A percentile compares a stretch with the other conserved stretches of the same genome.
Evolutionary conservation across 306 rosid species (phyloP).

Genomic region (Cucumis cinereus): DNA sequence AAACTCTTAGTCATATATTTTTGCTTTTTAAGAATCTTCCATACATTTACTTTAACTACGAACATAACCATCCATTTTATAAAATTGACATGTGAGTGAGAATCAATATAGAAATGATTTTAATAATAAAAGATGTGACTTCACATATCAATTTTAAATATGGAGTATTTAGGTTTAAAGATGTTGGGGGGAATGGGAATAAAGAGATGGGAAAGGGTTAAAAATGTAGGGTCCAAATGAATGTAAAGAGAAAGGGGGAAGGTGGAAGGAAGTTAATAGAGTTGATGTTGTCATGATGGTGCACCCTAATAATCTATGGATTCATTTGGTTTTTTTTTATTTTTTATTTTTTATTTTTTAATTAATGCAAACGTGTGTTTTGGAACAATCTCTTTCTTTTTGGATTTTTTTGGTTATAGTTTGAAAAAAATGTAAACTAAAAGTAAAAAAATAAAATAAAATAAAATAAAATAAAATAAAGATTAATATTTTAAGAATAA

Average conservation of each 20-base stretch:
- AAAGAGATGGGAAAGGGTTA: background rate
- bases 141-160: too few species aligned
- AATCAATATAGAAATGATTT: too few species aligned
- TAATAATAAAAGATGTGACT: too few species aligned
- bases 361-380: background rate
- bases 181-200: background rate
- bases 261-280: background rate
- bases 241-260: background rate
- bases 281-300: background rate
- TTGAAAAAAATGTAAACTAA: background rate
- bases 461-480: background rate
- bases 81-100: too few species aligned
- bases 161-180: too few species aligned
- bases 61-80: too few species aligned
- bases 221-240: background rate
- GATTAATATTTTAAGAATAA: background rate
- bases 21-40: too few species aligned
- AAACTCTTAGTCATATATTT: too few species aligned
- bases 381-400: background rate
- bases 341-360: too few species aligned
- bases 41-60: too few species aligned
- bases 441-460: background rate
- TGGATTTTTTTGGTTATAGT: background rate
- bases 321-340: too few species aligned
- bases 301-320: background rate